Conservation (phyloP, 2,329 filamentous ascomycete genomes). For the Trichoderma guizhouense region DNA sequence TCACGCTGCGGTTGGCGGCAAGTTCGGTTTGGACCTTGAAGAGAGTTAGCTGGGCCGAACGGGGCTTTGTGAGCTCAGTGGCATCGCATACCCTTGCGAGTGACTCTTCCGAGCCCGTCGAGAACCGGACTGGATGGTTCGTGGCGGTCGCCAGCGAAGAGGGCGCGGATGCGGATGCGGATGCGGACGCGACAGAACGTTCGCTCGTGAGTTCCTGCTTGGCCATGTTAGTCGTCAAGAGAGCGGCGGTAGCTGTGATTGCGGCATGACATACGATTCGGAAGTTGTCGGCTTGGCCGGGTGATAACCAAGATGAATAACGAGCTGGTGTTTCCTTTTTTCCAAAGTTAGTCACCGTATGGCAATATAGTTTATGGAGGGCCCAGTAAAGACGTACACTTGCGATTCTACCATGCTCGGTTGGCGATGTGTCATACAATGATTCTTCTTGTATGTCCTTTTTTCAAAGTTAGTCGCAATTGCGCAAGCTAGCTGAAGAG, state of each 20-base stretch:
- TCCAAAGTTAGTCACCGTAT: constrained; percentile 5
- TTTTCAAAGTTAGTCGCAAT: constrained; percentile 18
- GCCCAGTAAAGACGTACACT: constrained; percentile 1
- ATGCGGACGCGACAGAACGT: background rate
- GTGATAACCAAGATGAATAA: background rate
- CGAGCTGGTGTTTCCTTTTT: constrained; percentile 20
- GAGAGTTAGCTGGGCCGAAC: background rate
- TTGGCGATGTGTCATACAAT: background rate
- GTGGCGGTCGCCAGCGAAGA: constrained; percentile 3
- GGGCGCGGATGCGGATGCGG: background rate
- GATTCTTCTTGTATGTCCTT: constrained; percentile 1
- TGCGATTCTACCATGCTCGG: constrained; percentile 3
- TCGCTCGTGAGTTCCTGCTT: constrained; percentile 6
- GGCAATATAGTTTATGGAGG: background rate
- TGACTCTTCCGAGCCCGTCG: background rate
- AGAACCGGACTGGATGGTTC: background rate
- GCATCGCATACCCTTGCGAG: background rate
- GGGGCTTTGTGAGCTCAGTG: background rate
- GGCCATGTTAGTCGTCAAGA: background rate
- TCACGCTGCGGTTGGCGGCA: background rate
- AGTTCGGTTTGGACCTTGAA: background rate
- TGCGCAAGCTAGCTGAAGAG: constrained; percentile 1
- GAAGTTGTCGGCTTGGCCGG: background rate
- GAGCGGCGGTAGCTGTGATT: background rate
- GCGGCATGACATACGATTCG: constrained; percentile 13